Evolutionary conservation across 306 rosid species (phyloP).

Genomic region (Calophaca sinica): DNA sequence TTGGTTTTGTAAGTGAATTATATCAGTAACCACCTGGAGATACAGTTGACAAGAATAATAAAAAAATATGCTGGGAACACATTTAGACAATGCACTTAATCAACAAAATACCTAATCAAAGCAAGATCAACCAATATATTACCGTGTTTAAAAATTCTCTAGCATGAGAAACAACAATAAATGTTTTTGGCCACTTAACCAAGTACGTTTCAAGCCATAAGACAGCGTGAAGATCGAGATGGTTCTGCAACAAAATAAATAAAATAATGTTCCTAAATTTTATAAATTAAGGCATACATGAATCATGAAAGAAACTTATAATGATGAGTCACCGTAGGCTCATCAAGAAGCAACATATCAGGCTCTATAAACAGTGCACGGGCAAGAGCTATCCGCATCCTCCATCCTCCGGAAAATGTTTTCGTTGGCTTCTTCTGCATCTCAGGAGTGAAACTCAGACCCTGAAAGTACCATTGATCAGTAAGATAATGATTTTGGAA

Average conservation of each 20-base stretch:
- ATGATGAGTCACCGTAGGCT: slow-evolving; percentile 79
- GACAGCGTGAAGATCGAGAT: slow-evolving; percentile 99
- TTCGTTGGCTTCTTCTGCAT: slow-evolving; percentile 92
- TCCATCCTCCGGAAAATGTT: slow-evolving; percentile 98
- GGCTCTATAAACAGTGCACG: slow-evolving; percentile 97
- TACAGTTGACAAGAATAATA: slow-evolving; percentile 38
- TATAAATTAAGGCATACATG: slow-evolving; percentile 34
- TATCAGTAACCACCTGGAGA: slow-evolving; percentile 89
- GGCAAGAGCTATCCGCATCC: slow-evolving; percentile 99
- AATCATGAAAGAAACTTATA: slow-evolving; percentile 24
- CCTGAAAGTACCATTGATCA: slow-evolving; percentile 59
- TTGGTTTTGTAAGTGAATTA: slow-evolving; percentile 89
- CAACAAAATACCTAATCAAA: slow-evolving; percentile 20
- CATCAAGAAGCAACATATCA: slow-evolving; percentile 92
- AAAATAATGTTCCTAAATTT: slow-evolving; percentile 28
- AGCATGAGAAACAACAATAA: slow-evolving; percentile 98
- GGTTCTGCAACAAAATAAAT: slow-evolving; percentile 72
- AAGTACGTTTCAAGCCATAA: slow-evolving; percentile 93
- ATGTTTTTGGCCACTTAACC: slow-evolving; percentile 96
- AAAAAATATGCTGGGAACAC: slow-evolving; percentile 18
- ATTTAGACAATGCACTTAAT: slow-evolving; percentile 26
- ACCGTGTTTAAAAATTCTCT: slow-evolving; percentile 98
- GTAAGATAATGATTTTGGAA: slow-evolving; percentile 36
- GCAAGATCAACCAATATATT: slow-evolving; percentile 40
- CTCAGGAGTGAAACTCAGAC: slow-evolving; percentile 91